A percentile compares a stretch with the other conserved stretches of the same genome.
Evolutionary conservation across 495 filamentous ascomycete genomes (phyloP).

Genomic region (Daldinia vernicosa): DNA sequence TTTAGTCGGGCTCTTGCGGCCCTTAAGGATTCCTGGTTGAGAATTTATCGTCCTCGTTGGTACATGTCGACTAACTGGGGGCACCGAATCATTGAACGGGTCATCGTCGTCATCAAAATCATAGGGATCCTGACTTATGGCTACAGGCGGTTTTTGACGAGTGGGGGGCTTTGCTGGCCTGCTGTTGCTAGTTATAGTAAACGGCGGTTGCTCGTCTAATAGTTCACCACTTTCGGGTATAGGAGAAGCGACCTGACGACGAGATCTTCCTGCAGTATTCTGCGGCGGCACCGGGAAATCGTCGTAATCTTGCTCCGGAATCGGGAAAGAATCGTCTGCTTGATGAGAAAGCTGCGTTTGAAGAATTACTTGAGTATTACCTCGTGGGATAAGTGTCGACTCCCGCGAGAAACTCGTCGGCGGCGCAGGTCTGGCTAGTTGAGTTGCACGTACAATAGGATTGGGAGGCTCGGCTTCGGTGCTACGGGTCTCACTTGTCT

Average conservation of each 20-base stretch:
- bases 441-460: slow-evolving; percentile 42
- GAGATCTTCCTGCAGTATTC: slow-evolving; percentile 17
- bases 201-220: slow-evolving; percentile 28
- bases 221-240: slow-evolving; percentile 20
- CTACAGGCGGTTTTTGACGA: slow-evolving; percentile 18
- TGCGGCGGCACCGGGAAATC: slow-evolving; percentile 9
- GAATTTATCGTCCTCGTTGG: slow-evolving; percentile 43
- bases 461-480: slow-evolving; percentile 12
- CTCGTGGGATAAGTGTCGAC: slow-evolving; percentile 45
- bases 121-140: slow-evolving; percentile 20
- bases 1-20: slow-evolving; percentile 34
- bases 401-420: slow-evolving; percentile 39
- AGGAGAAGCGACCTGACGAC: slow-evolving; percentile 18
- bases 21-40: slow-evolving; percentile 24
- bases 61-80: slow-evolving; percentile 23
- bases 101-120: slow-evolving; percentile 48
- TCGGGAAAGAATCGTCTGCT: slow-evolving; percentile 2
- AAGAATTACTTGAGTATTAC: slow-evolving; percentile 57
- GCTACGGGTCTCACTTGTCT: slow-evolving; percentile 2
- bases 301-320: background rate
- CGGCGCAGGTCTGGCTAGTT: slow-evolving; percentile 20
- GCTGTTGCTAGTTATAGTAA: slow-evolving; percentile 21
- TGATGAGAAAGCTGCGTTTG: slow-evolving; percentile 56
- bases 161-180: slow-evolving; percentile 11
- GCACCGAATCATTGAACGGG: slow-evolving; percentile 47